A percentile compares a stretch with the other conserved stretches of the same genome.
Evolutionary conservation across 2,329 filamentous ascomycete species (phyloP).

Genomic region (Diaporthe longicolla): DNA sequence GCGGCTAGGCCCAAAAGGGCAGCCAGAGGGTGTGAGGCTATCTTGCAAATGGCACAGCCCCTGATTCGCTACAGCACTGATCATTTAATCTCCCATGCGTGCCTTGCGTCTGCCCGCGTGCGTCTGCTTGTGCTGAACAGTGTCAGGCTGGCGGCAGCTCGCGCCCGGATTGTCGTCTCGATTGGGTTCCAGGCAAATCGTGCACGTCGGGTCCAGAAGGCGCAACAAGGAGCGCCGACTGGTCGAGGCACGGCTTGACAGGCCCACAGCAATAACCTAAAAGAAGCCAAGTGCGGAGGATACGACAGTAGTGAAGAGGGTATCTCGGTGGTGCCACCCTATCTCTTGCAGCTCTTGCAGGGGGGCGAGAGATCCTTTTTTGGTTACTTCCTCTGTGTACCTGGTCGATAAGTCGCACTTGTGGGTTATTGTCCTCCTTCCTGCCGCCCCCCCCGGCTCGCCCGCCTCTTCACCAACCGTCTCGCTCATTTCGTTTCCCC

Average conservation of each 20-base stretch:
- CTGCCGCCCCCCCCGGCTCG: constrained; percentile 20
- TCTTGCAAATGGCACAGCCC: constrained; percentile 17
- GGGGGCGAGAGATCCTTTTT: constrained; percentile 26
- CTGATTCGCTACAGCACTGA: constrained; percentile 39
- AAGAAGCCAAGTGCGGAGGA: constrained; percentile 36
- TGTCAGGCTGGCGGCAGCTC: constrained; percentile 7
- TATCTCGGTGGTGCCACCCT: constrained; percentile 19
- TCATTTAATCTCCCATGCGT: constrained; percentile 42
- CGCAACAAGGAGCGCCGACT: constrained; percentile 29
- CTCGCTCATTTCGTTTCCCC: constrained; percentile 34
- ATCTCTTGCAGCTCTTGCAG: constrained; percentile 36
- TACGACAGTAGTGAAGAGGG: constrained; percentile 15
- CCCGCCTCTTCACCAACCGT: constrained; percentile 26
- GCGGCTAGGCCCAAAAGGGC: constrained; percentile 27
- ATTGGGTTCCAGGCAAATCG: constrained; percentile 36
- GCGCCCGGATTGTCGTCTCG: constrained; percentile 38
- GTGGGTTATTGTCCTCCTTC: constrained; percentile 28
- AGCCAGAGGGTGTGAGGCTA: constrained; percentile 34
- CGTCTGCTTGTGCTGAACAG: constrained; percentile 6
- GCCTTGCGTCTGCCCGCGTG: constrained; percentile 27
- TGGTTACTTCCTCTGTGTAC: constrained; percentile 31
- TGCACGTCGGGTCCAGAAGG: constrained; percentile 13
- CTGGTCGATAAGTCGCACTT: constrained; percentile 4
- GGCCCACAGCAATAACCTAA: constrained; percentile 37
- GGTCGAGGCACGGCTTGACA: constrained; percentile 34